Conservation (phyloP, 2,329 filamentous ascomycete species). For the Trichoderma afroharzianum region DNA sequence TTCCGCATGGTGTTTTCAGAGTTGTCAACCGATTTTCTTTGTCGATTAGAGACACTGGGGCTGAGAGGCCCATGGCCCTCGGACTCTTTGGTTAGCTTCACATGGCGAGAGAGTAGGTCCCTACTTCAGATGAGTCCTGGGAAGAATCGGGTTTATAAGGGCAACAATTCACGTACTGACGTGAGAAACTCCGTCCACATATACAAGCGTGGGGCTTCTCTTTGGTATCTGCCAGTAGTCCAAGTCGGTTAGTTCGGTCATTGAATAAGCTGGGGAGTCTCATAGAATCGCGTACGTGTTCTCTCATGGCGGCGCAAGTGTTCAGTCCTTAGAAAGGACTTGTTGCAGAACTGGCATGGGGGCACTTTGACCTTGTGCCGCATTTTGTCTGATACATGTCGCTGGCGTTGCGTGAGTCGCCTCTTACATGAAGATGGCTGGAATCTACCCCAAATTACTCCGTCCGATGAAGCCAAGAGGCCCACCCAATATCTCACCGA, state of each 20-base stretch:
- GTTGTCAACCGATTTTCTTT: background rate
- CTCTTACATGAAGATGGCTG: background rate
- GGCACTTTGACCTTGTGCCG: conserved; percentile 11
- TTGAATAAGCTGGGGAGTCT: background rate
- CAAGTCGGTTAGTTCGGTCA: background rate
- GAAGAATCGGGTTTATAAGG: background rate
- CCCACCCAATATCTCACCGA: background rate
- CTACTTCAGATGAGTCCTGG: background rate
- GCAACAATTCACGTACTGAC: background rate
- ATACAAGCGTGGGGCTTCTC: conserved; percentile 12
- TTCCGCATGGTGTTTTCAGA: background rate
- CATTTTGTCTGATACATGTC: background rate
- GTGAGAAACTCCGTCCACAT: conserved; percentile 9
- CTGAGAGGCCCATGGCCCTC: conserved; percentile 1
- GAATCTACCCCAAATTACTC: conserved; percentile 3
- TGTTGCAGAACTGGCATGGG: conserved; percentile 8
- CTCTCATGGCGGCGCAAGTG: conserved; percentile 10
- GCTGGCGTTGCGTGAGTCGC: background rate
- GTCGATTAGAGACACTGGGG: background rate
- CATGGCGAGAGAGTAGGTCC: conserved; percentile 8
- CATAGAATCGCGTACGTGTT: background rate
- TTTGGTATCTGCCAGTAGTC: background rate
- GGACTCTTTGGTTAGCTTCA: background rate
- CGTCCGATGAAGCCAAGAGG: background rate
- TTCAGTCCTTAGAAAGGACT: conserved; percentile 3